Evolutionary conservation across 2,329 filamentous ascomycete species (phyloP).

Genomic region (Paecilomyces niveus): DNA sequence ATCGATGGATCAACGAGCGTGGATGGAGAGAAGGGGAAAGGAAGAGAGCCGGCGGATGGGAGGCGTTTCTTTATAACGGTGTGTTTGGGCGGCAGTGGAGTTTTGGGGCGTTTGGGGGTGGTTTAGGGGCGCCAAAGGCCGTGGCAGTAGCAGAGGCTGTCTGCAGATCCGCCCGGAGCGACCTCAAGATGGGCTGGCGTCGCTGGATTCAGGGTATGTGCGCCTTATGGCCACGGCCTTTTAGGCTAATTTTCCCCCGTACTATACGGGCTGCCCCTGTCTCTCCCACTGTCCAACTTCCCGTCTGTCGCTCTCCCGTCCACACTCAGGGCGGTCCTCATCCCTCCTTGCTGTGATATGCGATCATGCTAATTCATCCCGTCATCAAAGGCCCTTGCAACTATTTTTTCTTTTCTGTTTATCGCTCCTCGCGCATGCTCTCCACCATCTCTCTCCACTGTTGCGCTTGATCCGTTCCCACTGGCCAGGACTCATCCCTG

Average conservation of each 20-base stretch:
- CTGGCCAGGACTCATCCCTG: background rate
- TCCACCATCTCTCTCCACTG: background rate
- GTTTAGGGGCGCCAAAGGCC: background rate
- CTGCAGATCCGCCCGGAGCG: background rate
- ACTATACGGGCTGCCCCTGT: background rate
- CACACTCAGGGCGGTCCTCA: background rate
- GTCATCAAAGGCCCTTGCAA: background rate
- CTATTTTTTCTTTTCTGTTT: background rate
- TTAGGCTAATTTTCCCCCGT: too few species aligned
- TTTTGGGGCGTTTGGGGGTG: background rate
- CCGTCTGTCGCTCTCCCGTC: background rate
- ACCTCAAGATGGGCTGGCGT: background rate
- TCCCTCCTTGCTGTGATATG: background rate
- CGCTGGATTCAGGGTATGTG: background rate
- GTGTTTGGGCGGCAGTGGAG: background rate
- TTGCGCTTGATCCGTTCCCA: background rate
- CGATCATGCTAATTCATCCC: background rate
- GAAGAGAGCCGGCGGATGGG: slow-evolving; percentile 4
- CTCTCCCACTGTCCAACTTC: background rate
- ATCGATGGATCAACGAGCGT: slow-evolving; percentile 11
- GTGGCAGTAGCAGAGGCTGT: background rate
- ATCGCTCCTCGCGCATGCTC: background rate
- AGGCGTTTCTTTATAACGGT: background rate
- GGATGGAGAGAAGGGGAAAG: slow-evolving; percentile 7
- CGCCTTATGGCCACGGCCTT: background rate